These are phyloP conservation scores for Candida pseudofarinosa DNA, from an alignment of 805 yeast genomes.

Conservation along the genomic window DNA sequence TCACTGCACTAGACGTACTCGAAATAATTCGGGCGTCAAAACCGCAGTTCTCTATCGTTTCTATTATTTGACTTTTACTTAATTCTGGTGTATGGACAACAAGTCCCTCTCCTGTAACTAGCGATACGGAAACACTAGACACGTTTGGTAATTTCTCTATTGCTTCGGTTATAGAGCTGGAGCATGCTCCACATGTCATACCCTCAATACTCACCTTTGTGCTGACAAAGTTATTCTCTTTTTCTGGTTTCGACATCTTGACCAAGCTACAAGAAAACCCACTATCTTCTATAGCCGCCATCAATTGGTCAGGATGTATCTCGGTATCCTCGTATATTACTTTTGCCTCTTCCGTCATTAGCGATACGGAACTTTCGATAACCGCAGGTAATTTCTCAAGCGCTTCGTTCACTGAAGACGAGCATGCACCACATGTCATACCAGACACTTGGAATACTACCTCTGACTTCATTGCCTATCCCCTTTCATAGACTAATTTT, in stretches of 20 bases:
- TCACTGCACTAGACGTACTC: background rate
- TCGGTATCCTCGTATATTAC: slow-evolving; percentile 16
- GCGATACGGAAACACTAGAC: slow-evolving; percentile 52
- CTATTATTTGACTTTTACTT: slow-evolving; percentile 13
- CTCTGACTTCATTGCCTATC: slow-evolving; percentile 5
- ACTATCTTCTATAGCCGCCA: slow-evolving; percentile 24
- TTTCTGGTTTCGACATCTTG: background rate
- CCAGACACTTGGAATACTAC: slow-evolving; percentile 25
- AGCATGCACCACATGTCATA: slow-evolving; percentile 42
- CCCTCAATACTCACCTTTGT: slow-evolving; percentile 47
- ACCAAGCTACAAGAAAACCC: slow-evolving; percentile 18
- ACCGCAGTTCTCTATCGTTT: slow-evolving; percentile 46
- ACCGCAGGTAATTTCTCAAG: slow-evolving; percentile 23
- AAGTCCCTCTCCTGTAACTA: slow-evolving; percentile 67
- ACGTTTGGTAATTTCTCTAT: slow-evolving; percentile 50
- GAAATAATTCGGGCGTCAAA: slow-evolving; percentile 40
- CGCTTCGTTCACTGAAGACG: slow-evolving; percentile 35
- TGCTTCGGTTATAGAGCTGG: slow-evolving; percentile 50
- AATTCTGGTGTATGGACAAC: slow-evolving; percentile 41
- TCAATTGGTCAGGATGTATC: slow-evolving; percentile 13
- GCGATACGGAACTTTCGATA: slow-evolving; percentile 24
- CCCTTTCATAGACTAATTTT: background rate
- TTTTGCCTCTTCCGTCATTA: slow-evolving; percentile 35
- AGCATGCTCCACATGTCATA: slow-evolving; percentile 92
- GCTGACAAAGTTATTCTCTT: background rate